A percentile compares a stretch with the other conserved stretches of the same genome.
phyloP scores from a whole-genome alignment of 2,329 filamentous ascomycete genomes.

The Fusarium sp. region DNA sequence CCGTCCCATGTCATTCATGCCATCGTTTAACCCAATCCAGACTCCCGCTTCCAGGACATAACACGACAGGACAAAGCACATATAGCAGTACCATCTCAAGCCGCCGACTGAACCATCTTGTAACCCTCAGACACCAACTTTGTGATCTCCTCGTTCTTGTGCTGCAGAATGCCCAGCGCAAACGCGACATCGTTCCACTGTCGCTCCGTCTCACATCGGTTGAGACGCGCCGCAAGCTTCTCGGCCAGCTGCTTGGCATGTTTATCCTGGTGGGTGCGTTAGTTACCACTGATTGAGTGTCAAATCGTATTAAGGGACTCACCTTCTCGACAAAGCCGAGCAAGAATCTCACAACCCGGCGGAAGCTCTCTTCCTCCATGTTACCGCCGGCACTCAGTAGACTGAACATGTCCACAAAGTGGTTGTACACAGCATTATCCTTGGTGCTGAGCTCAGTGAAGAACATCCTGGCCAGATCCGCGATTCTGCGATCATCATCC shows the following conservation, averaged over 20 bases:
- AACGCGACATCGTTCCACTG: constrained; percentile 99
- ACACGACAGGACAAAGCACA: constrained; percentile 6
- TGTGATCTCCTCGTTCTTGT: constrained; percentile 91
- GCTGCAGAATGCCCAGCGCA: constrained; percentile 87
- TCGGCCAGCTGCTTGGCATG: constrained; percentile 94
- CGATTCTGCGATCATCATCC: constrained; percentile 93
- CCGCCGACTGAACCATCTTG: constrained; percentile 74
- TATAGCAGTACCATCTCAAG: constrained; percentile 52
- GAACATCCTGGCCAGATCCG: constrained; percentile 96
- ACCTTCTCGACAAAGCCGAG: constrained; percentile 98
- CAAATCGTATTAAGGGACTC: constrained; percentile 45
- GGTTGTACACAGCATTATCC: constrained; percentile 98
- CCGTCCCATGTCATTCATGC: constrained; percentile 37
- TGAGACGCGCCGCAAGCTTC: constrained; percentile 88
- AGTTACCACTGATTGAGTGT: constrained; percentile 13
- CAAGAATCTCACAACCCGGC: constrained; percentile 89
- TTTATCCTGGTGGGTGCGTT: constrained; percentile 76
- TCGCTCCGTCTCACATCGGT: constrained; percentile 88
- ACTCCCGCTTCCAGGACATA: constrained; percentile 27
- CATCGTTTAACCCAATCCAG: constrained; percentile 36
- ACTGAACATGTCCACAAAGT: constrained; percentile 99
- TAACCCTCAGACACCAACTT: constrained; percentile 83
- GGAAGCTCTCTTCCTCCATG: constrained; percentile 87
- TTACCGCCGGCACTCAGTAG: constrained; percentile 84
- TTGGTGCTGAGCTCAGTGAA: constrained; percentile 98